Percentiles rank a stretch among this genome's conserved stretches.
Conservation (phyloP, 2,329 filamentous ascomycete species). For the Diplodia seriata region DNA sequence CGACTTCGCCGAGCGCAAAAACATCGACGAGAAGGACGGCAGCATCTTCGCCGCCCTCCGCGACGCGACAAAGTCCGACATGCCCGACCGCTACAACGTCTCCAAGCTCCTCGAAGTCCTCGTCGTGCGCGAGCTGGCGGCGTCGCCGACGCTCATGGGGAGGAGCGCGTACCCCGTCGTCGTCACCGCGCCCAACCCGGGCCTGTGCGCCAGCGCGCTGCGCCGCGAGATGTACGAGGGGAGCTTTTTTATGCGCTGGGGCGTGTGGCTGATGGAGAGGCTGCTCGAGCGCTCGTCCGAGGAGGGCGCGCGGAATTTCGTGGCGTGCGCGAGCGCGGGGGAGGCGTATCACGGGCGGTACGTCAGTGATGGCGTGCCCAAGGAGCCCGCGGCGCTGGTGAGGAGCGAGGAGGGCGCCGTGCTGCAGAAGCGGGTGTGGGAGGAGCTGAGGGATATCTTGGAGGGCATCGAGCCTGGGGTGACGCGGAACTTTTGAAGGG, state of each 20-base stretch:
- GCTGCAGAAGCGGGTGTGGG: constrained; percentile 49
- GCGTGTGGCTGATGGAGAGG: constrained; percentile 35
- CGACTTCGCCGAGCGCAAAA: constrained; percentile 24
- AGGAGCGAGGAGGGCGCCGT: constrained; percentile 46
- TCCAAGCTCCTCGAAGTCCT: constrained; percentile 42
- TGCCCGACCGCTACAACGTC: constrained; percentile 37
- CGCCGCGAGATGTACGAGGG: constrained; percentile 32
- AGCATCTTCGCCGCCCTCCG: constrained; percentile 37
- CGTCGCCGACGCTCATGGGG: background rate
- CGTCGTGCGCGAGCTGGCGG: constrained; percentile 37
- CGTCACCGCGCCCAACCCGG: constrained; percentile 35
- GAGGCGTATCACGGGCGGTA: constrained; percentile 52
- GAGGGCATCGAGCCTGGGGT: constrained; percentile 47
- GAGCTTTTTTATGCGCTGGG: constrained; percentile 23
- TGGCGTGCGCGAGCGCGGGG: constrained; percentile 45
- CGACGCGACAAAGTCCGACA: constrained; percentile 33
- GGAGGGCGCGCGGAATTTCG: constrained; percentile 51
- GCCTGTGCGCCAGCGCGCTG: constrained; percentile 34
- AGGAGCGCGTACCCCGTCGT: constrained; percentile 32
- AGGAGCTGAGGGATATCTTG: constrained; percentile 49
- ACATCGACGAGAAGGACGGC: background rate
- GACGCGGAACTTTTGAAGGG: constrained; percentile 33
- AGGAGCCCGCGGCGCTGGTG: constrained; percentile 44
- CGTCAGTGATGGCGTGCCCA: constrained; percentile 45
- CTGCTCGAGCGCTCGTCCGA: constrained; percentile 49